Percentiles rank a stretch among this genome's conserved stretches.
These are phyloP conservation scores for Linnemannia schmuckeri DNA, from an alignment of 192 early-diverging fungal species.

Conservation along the genomic window DNA sequence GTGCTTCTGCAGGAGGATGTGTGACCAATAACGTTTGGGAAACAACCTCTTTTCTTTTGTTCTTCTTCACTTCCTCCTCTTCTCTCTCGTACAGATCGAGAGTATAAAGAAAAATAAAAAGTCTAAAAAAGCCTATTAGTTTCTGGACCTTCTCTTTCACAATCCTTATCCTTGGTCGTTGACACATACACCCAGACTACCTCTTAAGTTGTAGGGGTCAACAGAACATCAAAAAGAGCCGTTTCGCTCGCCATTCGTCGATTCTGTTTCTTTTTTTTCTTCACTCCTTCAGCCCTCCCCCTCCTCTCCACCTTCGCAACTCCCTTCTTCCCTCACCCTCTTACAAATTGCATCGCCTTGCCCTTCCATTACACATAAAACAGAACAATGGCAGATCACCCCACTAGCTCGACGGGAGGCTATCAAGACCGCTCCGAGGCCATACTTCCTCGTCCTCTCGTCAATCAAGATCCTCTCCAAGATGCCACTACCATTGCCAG, in stretches of 20 bases:
- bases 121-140: conserved; percentile 23
- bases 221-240: neutral
- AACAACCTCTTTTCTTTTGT: neutral
- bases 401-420: neutral
- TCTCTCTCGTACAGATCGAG: too few species aligned
- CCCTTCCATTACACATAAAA: neutral
- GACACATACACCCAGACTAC: neutral
- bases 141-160: conserved; percentile 2
- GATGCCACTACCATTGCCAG: neutral
- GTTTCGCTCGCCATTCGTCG: conserved; percentile 1
- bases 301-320: neutral
- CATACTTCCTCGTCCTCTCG: too few species aligned
- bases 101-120: neutral
- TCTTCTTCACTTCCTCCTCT: neutral
- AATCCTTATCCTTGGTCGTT: neutral
- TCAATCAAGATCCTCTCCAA: neutral
- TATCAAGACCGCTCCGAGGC: neutral
- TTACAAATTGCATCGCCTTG: neutral
- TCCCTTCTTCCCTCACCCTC: neutral
- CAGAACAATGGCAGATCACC: neutral
- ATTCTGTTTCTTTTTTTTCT: conserved; percentile 7
- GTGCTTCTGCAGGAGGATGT: neutral
- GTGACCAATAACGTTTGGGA: conserved; percentile 1
- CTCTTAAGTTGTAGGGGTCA: conserved; percentile 32
- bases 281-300: neutral